phyloP scores from a whole-genome alignment of 1,284 basidiomycete genomes.

The Kwoniella shivajii region DNA sequence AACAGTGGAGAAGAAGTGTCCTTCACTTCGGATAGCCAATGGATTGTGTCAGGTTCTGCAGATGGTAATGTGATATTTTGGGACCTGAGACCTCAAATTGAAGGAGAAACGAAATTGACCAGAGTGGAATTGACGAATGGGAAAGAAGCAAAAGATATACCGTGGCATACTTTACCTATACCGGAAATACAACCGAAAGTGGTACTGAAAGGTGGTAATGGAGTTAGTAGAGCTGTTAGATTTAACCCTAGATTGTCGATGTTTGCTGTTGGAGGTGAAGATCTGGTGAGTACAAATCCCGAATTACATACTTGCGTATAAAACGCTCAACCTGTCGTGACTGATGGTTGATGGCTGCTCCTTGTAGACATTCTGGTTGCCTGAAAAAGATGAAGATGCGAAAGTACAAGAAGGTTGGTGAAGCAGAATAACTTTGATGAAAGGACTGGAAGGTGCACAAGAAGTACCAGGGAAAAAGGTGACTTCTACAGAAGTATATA shows the following conservation, averaged over 20 bases:
- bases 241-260: slow-evolving; percentile 89
- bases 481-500: neutral
- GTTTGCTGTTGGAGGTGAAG: slow-evolving; percentile 81
- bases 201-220: slow-evolving; percentile 33
- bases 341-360: neutral
- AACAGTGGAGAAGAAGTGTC: slow-evolving; percentile 85
- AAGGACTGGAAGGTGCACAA: too few species aligned
- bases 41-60: slow-evolving; percentile 69
- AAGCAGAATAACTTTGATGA: neutral
- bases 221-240: slow-evolving; percentile 71
- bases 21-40: slow-evolving; percentile 91
- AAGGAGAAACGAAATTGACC: slow-evolving; percentile 3
- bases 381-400: slow-evolving; percentile 23
- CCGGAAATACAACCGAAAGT: too few species aligned
- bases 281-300: slow-evolving; percentile 65
- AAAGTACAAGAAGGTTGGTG: slow-evolving; percentile 24
- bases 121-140: slow-evolving; percentile 5
- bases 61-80: slow-evolving; percentile 79
- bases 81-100: slow-evolving; percentile 41
- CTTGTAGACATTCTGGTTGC: slow-evolving; percentile 25
- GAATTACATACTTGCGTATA: neutral
- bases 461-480: too few species aligned
- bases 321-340: neutral
- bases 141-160: neutral
- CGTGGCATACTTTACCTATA: too few species aligned